These are phyloP conservation scores for Coriaria nepalensis DNA, from an alignment of 306 rosid genomes.

Conservation along the genomic window DNA sequence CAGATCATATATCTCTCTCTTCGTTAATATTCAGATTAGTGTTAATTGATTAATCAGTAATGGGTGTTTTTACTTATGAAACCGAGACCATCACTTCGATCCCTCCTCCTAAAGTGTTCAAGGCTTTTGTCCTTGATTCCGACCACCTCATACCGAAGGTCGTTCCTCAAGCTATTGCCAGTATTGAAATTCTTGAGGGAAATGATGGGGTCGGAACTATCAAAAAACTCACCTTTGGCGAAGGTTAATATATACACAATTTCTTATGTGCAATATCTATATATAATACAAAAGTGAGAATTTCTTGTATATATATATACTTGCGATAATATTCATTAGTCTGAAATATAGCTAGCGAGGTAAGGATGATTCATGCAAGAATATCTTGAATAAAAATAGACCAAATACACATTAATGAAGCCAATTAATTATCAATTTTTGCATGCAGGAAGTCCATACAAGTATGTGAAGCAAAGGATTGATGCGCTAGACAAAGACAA, in stretches of 20 bases:
- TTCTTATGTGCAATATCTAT: too few relatives aligned
- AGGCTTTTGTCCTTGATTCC: neutral
- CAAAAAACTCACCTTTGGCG: constrained; percentile 18
- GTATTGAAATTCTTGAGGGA: neutral
- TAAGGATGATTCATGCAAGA: too few relatives aligned
- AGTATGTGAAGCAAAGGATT: constrained; percentile 21
- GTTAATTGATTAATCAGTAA: too few relatives aligned
- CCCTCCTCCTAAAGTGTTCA: neutral
- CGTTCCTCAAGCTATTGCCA: neutral
- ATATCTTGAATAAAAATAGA: neutral
- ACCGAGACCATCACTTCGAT: neutral
- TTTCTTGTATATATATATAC: too few relatives aligned
- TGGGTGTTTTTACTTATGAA: neutral
- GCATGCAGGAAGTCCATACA: constrained; percentile 17
- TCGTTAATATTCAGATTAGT: too few relatives aligned
- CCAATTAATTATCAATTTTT: too few relatives aligned
- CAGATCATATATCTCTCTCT: too few relatives aligned
- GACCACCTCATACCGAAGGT: neutral
- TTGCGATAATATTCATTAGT: too few relatives aligned
- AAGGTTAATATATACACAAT: too few relatives aligned
- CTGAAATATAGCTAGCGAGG: too few relatives aligned
- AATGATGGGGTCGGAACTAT: constrained; percentile 15
- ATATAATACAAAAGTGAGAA: too few relatives aligned
- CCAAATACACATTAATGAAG: neutral
- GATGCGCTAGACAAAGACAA: constrained; percentile 19